Base-by-base conservation (phyloP, 2,329 filamentous ascomycete species). In the Colletotrichum filicis region DNA sequence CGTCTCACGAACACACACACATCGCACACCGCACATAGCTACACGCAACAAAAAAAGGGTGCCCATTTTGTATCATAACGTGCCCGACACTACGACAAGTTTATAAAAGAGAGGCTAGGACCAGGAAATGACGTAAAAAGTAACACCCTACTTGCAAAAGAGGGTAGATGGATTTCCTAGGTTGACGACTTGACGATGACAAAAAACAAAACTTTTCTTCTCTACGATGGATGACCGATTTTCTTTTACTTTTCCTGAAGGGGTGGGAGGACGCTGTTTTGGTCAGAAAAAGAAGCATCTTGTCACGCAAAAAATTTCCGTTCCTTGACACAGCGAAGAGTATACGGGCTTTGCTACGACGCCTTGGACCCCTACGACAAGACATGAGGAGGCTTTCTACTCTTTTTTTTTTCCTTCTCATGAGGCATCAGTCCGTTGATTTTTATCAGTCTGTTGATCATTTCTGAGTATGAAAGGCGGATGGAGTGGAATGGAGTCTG, bases 281-380 rank as follows among this genome's bases (percentile, higher is more conserved):
- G 7, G 14, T 30, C 28, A 5, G 2, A 11, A 16, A 28, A 24
- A 26, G 26, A 46, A 9, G 26, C 24, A n/a, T 19, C 32, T 5
- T 14, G 14, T 26, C 24, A 19, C 32, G 14, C 37, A 16, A 19
- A 22, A 49, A 30, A n/a, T 49, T n/a, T 46, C 35, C 26, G n/a
- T 67, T 68, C 55, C 24, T 57, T 73, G 28, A 58, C 68, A 56
- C 60, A 68, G 69, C 71, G 71, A 74, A 35, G 49, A 74, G 68
- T 49, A 74, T 42, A 74, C 56, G 60, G 22, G 58, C 72, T 73
- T 74, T 74, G 72, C 72, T 74, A 73, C 59, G 69, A 74, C 59
- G 69, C 64, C 69, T 74, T 63, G 64, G 70, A 70, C 37, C 37
- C 53, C 67, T 53, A 74, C 64, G 73, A 74, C 69, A 68, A 60